These are phyloP conservation scores for Rhynchospora pubera DNA, from an alignment of 176 grass and related monocot species.

Conservation along the genomic window DNA sequence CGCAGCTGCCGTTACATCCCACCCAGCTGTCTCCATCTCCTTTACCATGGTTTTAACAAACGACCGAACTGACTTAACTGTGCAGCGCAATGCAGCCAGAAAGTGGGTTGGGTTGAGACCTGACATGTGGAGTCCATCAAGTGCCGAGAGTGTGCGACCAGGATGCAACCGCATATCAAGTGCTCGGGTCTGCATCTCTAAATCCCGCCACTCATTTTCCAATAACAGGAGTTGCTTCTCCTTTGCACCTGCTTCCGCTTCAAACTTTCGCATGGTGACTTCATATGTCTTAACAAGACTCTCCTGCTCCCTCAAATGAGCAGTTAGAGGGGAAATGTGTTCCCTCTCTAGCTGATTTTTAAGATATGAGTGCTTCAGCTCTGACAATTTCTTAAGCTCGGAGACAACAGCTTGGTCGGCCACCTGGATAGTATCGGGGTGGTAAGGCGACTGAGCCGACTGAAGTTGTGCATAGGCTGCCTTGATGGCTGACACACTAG, in stretches of 20 bases:
- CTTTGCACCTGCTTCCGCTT: conserved; percentile 41
- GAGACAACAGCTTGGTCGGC: conserved; percentile 62
- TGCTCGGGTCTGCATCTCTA: conserved; percentile 38
- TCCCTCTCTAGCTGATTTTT: conserved; percentile 43
- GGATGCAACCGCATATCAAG: conserved; percentile 64
- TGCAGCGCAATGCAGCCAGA: conserved; percentile 58
- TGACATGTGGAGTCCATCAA: conserved; percentile 75
- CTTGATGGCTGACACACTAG: conserved; percentile 77
- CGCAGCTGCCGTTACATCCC: conserved; percentile 61
- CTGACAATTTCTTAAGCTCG: conserved; percentile 70
- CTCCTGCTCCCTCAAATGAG: conserved; percentile 74
- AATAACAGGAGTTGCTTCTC: conserved; percentile 34
- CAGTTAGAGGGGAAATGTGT: conserved; percentile 35
- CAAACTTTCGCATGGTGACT: conserved; percentile 75
- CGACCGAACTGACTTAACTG: conserved; percentile 76
- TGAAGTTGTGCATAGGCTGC: conserved; percentile 92
- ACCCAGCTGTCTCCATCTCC: conserved; percentile 67
- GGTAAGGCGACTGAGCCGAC: conserved; percentile 75
- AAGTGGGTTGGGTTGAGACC: conserved; percentile 90
- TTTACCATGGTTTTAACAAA: conserved; percentile 57
- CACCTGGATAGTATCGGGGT: conserved; percentile 62
- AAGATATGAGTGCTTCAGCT: conserved; percentile 62
- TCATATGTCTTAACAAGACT: conserved; percentile 80
- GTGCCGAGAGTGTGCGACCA: conserved; percentile 53
- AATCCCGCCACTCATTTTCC: conserved; percentile 27